Base-by-base conservation (phyloP, 371 early-diverging fungal species). In the Rhizopus sp. region DNA sequence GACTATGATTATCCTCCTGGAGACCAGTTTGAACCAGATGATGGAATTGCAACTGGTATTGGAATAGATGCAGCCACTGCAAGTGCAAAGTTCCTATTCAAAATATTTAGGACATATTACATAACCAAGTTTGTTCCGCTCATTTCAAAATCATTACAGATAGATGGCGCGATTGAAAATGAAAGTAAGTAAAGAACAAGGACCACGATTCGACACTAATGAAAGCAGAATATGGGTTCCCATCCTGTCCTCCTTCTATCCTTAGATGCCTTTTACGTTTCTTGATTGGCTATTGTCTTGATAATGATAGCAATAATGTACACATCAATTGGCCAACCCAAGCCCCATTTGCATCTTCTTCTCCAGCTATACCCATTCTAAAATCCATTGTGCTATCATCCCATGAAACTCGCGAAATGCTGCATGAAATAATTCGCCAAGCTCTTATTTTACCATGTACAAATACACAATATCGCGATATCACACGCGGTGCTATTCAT, bases 341-440 rank as follows among this genome's bases (percentile, higher is more conserved):
- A 7, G 55, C 68, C 8, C 62, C 76, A 3, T 57, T 73, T 17
- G 61, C 68, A 7, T 55, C 66, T 33, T 80, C 86, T 16, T 84
- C 87, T 5, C 86, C 86, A 3, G 86, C 88, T 3, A 84, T 81
- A 7, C 86, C 87, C 1, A 85, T 89, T 30, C 63, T 87, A 12
- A 87, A 85, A 60, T 84, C 85, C 3, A 84, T 91, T 33, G 77
- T 93, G 2, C 65, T 88, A 1, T 80, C 81, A 2, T 79, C 83
- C 0, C 80, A 85, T 23, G 82, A 81, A 58, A 89, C 86, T 23
- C 73, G 91, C 5, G 90, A 90, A 60, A 80, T 89, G 58, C 75
- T 90, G 15, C 90, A 91, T 63, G 94, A 93, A 63, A 75, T 89
- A 45, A 58, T 92, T 4, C 74, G 89, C 31, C 93, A 92, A 56